Conservation (phyloP, 179 eudicot species). For the Silene vulgaris region DNA sequence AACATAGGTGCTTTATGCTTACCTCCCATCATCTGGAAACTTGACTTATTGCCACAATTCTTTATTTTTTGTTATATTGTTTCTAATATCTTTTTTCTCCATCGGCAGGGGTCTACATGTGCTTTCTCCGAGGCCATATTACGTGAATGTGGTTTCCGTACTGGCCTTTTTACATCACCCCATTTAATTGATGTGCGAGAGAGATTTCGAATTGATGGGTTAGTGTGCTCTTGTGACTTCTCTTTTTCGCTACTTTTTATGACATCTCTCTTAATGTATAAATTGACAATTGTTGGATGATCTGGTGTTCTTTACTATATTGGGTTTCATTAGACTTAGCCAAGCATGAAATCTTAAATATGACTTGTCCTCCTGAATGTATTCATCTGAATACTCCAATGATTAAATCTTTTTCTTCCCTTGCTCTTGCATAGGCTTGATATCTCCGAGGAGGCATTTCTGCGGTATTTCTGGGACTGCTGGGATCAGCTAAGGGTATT, state of each 20-base stretch:
- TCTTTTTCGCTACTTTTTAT: constrained; percentile 1
- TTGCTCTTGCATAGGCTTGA: constrained; percentile 47
- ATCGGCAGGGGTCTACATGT: constrained; percentile 81
- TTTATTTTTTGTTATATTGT: background rate
- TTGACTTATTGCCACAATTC: background rate
- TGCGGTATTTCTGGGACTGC: constrained; percentile 74
- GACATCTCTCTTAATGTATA: background rate
- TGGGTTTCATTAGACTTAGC: background rate
- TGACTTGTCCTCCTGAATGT: background rate
- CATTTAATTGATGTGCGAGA: constrained; percentile 86
- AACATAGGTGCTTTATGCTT: no score
- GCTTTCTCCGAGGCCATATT: constrained; percentile 81
- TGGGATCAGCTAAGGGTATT: constrained; percentile 74
- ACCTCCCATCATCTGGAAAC: background rate
- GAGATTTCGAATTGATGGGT: constrained; percentile 89
- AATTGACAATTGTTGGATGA: constrained; percentile 8
- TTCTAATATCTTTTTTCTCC: constrained; percentile 10
- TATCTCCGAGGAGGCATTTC: constrained; percentile 63
- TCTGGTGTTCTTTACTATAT: background rate
- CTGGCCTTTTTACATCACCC: constrained; percentile 89
- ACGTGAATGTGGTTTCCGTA: constrained; percentile 73
- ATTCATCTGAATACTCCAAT: constrained; percentile 2
- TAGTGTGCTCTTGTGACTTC: constrained; percentile 30
- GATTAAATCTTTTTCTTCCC: background rate
- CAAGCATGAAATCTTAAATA: constrained; percentile 4